Evolutionary conservation across 1,284 basidiomycete genomes (phyloP).

Genomic region (Sanguinoderma infundibulare): DNA sequence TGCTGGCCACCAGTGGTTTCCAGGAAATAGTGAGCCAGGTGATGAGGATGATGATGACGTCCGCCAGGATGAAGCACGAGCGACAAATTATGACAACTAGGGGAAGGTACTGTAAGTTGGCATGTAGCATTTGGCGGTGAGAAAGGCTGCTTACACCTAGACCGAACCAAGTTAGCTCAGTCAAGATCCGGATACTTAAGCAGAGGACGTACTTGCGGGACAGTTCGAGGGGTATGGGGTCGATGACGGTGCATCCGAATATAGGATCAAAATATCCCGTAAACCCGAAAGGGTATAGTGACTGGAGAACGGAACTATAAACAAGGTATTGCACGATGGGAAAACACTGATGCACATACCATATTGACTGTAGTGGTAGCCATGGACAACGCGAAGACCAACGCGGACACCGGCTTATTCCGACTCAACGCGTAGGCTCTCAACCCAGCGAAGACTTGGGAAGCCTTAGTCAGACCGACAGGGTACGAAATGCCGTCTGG

Average conservation of each 20-base stretch:
- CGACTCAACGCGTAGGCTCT: neutral
- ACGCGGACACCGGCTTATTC: neutral
- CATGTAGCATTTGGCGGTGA: no score
- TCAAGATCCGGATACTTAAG: neutral
- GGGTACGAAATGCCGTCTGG: no score
- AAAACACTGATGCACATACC: neutral
- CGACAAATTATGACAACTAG: conserved; percentile 3
- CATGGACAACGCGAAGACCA: neutral
- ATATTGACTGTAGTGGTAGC: neutral
- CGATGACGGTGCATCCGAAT: conserved; percentile 1
- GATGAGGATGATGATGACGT: neutral
- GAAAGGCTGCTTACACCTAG: neutral
- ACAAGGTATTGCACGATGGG: neutral
- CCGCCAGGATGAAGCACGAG: neutral
- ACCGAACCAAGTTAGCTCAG: neutral
- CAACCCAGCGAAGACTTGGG: neutral
- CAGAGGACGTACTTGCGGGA: neutral
- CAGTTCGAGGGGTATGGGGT: neutral
- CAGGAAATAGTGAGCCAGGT: neutral
- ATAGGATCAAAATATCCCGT: neutral
- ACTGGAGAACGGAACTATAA: neutral
- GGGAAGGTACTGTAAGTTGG: neutral
- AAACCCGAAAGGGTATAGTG: neutral
- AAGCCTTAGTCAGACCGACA: neutral
- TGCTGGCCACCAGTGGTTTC: neutral